A percentile compares a stretch with the other conserved stretches of the same genome.
phyloP scores from a whole-genome alignment of 1,139 yeast genomes.

The Candida sojae region DNA sequence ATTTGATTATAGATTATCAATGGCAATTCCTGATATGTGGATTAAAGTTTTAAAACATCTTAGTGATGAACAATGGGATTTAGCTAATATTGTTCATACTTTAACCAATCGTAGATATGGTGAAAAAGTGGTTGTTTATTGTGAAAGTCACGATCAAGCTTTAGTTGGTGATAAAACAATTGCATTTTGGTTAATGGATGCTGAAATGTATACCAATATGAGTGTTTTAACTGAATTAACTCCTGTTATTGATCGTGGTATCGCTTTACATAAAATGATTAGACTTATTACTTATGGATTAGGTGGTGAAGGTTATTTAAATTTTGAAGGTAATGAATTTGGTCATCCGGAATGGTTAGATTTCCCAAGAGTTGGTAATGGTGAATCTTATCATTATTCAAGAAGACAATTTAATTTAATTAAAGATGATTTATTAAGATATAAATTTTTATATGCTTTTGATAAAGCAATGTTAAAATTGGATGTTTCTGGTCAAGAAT shows the following conservation, averaged over 20 bases:
- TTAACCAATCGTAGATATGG: slow-evolving; percentile 86
- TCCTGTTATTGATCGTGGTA: slow-evolving; percentile 81
- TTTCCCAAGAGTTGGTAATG: slow-evolving; percentile 89
- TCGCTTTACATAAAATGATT: slow-evolving; percentile 87
- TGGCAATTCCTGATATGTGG: slow-evolving; percentile 99
- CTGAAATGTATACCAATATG: slow-evolving; percentile 98
- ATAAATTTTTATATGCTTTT: slow-evolving; percentile 73
- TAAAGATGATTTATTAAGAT: slow-evolving; percentile 77
- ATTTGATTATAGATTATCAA: slow-evolving; percentile 87
- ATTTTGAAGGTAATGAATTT: slow-evolving; percentile 96
- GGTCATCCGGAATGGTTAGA: slow-evolving; percentile 99
- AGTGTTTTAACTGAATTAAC: slow-evolving; percentile 71
- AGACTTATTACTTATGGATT: slow-evolving; percentile 81
- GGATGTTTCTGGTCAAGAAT: slow-evolving; percentile 87
- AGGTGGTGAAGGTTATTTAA: slow-evolving; percentile 95
- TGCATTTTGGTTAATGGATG: slow-evolving; percentile 98
- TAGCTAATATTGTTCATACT: slow-evolving; percentile 77
- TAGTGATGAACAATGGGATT: slow-evolving; percentile 88
- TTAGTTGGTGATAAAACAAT: slow-evolving; percentile 94
- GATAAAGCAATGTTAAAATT: slow-evolving; percentile 82
- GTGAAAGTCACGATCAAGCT: slow-evolving; percentile 97
- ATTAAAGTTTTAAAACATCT: slow-evolving; percentile 85
- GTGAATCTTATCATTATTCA: slow-evolving; percentile 89
- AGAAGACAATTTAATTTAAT: slow-evolving; percentile 90
- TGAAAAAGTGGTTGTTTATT: slow-evolving; percentile 88